Base-by-base conservation (phyloP, 2,329 filamentous ascomycete genomes). In the Nothophaeocryptopus gaeumannii region DNA sequence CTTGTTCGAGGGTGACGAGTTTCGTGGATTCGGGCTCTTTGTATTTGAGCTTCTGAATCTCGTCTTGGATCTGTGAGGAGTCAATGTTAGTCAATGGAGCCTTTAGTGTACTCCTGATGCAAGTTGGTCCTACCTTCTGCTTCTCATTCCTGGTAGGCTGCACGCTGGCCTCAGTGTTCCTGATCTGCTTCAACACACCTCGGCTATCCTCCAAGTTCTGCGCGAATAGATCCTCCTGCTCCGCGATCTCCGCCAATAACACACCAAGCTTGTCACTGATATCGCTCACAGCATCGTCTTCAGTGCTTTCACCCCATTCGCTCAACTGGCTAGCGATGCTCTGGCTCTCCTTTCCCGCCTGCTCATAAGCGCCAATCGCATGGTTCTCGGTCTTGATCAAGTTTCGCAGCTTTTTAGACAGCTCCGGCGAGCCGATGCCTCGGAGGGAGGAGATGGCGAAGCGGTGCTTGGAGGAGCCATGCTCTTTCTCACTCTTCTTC, bases 241-340 rank as follows among this genome's bases (percentile, higher is more conserved):
- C 90, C 45, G 90, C 93, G 54, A 99, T 83, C 76, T 97, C 93
- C 15, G 88, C 86, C 53, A 99, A 77, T 62, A 99, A 76, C 34
- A 97, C 92, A 44, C 90, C 93, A 45, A 99, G 79, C 78, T 99
- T 99, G 78, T 97, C 93, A 51, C 88, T 90, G 60, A 99, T 81
- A 67, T 97, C 93, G 45, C 83, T 89, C 63, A 97, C 78, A 44
- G 84, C 83, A 54, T 95, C 89, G 65, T 99, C 93, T 45, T 83
- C 81, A 2, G 91, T 96, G 53, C 88, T 82, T 73, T 97, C 91
- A 50, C 93, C 93, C 93, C 93, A 99, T 61, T 97, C 91, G 7
- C 89, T 95, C 38, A 99, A 82, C 74, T 97, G 92, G 9, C 84
- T 83, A 12, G 91, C 93, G 64, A 97, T 90, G 42, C 83, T 82